Evolutionary conservation across 176 grass and related monocot genomes (phyloP).

Genomic region (Carex cristatella): DNA sequence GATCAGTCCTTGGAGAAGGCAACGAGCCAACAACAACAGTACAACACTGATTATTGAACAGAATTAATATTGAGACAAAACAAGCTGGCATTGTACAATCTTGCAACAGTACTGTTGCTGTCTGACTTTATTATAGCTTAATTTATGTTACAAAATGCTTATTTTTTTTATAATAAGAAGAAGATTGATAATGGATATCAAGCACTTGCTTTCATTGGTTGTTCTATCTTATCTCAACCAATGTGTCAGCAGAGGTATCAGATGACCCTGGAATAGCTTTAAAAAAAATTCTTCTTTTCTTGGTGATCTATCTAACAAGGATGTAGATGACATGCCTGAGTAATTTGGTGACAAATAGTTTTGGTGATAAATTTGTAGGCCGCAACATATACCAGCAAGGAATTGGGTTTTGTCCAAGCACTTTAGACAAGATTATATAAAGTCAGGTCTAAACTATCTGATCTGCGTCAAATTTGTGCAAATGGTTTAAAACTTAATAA

Average conservation of each 20-base stretch:
- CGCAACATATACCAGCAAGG: not conserved
- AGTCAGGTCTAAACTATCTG: too few relatives aligned
- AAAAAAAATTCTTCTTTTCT: not conserved
- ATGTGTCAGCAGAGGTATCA: not conserved
- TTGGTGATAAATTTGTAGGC: not conserved
- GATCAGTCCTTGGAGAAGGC: not conserved
- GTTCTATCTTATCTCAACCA: not conserved
- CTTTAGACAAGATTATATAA: too few relatives aligned
- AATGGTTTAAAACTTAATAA: too few relatives aligned
- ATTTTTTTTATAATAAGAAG: not conserved
- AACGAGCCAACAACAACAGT: not conserved
- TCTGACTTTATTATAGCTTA: not conserved
- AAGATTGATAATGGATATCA: not conserved
- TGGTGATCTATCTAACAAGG: not conserved
- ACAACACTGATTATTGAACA: not conserved
- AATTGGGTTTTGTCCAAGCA: too few relatives aligned
- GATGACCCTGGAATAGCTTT: not conserved
- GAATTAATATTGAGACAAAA: not conserved
- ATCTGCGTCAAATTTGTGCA: too few relatives aligned
- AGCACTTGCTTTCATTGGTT: not conserved
- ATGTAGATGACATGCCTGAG: not conserved
- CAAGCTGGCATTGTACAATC: not conserved
- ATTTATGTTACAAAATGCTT: not conserved
- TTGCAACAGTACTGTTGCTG: not conserved
- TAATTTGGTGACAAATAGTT: not conserved